A percentile compares a stretch with the other conserved stretches of the same genome.
These are phyloP conservation scores for Phaeolepiota aurea DNA, from an alignment of 768 basidiomycete species.

Conservation along the genomic window DNA sequence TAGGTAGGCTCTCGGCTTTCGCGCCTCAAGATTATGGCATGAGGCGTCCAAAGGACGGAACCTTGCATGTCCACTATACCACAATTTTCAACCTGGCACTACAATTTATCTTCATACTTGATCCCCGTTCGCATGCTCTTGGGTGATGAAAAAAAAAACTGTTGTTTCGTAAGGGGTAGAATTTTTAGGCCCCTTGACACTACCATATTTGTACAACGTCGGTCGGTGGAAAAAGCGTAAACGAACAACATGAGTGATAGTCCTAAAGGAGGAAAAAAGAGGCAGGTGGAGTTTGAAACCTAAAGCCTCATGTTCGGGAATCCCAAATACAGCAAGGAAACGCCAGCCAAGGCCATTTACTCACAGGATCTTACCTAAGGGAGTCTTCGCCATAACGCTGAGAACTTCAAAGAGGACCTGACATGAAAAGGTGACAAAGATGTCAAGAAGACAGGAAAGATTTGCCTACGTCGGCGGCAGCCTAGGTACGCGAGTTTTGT, in stretches of 20 bases:
- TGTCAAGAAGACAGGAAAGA: neutral
- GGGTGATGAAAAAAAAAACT: no score
- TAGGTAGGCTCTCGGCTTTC: no score
- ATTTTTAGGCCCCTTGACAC: neutral
- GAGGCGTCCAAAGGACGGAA: no score
- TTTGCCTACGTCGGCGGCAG: constrained; percentile 30
- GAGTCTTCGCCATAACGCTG: constrained; percentile 75
- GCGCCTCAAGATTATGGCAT: no score
- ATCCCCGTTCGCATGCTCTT: no score
- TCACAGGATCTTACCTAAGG: constrained; percentile 48
- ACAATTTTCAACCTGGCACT: no score
- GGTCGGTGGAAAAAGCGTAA: neutral
- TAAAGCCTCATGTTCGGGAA: constrained; percentile 4
- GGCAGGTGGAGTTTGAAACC: constrained; percentile 7
- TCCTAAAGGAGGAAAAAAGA: constrained; percentile 1
- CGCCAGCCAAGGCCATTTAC: constrained; percentile 1
- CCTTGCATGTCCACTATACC: no score
- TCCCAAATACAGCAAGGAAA: neutral
- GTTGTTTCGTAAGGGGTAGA: no score
- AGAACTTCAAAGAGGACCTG: constrained; percentile 70
- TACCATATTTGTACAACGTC: neutral
- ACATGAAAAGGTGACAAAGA: constrained; percentile 2
- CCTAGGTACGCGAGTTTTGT: constrained; percentile 16
- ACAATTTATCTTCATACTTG: no score
- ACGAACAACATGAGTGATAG: neutral